Evolutionary conservation across 2,329 filamentous ascomycete species (phyloP).

Genomic region (Atkinsonella hypoxylon): DNA sequence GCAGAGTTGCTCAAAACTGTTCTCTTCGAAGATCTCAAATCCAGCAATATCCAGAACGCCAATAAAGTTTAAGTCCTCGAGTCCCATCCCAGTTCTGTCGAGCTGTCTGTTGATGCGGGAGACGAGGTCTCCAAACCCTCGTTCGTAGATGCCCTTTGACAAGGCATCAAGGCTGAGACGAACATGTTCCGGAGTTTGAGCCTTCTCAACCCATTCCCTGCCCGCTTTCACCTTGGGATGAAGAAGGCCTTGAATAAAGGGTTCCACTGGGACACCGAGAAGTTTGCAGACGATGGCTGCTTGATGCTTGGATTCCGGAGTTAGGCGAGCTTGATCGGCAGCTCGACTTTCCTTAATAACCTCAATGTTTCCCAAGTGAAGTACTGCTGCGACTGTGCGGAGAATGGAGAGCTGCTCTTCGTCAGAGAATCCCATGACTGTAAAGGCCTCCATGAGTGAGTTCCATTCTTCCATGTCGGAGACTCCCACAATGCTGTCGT

Average conservation of each 20-base stretch:
- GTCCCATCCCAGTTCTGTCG: constrained; percentile 69
- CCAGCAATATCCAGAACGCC: constrained; percentile 97
- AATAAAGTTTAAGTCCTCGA: constrained; percentile 90
- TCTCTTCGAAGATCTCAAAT: constrained; percentile 96
- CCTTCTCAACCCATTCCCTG: constrained; percentile 96
- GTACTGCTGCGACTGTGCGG: constrained; percentile 76
- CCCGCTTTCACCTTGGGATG: constrained; percentile 93
- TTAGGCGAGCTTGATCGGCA: constrained; percentile 78
- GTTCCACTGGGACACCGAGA: constrained; percentile 71
- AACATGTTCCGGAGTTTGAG: constrained; percentile 94
- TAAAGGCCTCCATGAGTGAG: constrained; percentile 78
- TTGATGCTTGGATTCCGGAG: constrained; percentile 60
- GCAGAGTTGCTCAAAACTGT: constrained; percentile 97
- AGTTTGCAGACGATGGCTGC: constrained; percentile 71
- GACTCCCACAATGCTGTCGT: constrained; percentile 81
- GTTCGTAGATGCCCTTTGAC: constrained; percentile 94
- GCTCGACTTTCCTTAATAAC: constrained; percentile 85
- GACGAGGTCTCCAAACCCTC: constrained; percentile 87
- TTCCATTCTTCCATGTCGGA: constrained; percentile 90
- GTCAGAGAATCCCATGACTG: constrained; percentile 84
- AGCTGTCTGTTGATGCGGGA: constrained; percentile 83
- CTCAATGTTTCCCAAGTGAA: constrained; percentile 85
- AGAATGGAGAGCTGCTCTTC: constrained; percentile 76
- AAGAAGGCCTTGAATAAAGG: constrained; percentile 77
- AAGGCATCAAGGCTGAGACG: constrained; percentile 81